Base-by-base conservation (phyloP, 2,329 filamentous ascomycete genomes). In the Apiospora malaysiana region DNA sequence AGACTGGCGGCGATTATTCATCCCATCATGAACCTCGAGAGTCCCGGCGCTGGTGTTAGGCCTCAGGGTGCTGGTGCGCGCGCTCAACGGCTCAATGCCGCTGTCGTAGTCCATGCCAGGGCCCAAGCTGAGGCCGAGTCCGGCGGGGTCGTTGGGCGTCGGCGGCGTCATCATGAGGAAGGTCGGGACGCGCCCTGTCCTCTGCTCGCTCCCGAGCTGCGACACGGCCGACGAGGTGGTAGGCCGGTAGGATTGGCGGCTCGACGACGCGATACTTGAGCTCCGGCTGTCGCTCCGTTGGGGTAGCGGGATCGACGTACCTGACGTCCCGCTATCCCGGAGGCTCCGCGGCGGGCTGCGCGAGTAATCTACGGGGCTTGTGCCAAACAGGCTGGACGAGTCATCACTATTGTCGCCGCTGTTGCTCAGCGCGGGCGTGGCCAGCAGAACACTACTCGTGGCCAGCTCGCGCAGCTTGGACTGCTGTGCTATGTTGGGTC, bases 401-500 rank as follows among this genome's bases (percentile, higher is more conserved):
- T 90, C 88, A 76, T 90, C 88, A 72, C 86, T 88, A 74, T 86
- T 86, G 72, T 86, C 85, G 74, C 83, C 79, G 32, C 56, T 63
- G 49, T 82, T 84, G 59, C 78, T 79, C 25, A 81, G 75, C 3
- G 76, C 75, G 40, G 84, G 82, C 10, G 83, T 86, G 2, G 86
- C 82, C 37, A 85, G 87, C 73, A 95, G 85, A 25, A 92, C 90
- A 46, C 91, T 92, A 76, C 89, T 93, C 71, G 90, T 95, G n/a
- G 93, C 94, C 71, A 97, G 85, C 80, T 98, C 94, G 56, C 95
- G 90, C 45, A 97, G 87, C 73, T 92, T 91, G 77, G 87, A 92
- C 77, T 94, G 91, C 79, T 96, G 93, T 71, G 93, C 91, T 69
- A 91, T 93, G 74, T 86, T 93, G 1, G 95, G 95, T 4, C 94